Evolutionary conservation across 2,329 filamentous ascomycete genomes (phyloP).

Genomic region (Colletotrichum sp.): DNA sequence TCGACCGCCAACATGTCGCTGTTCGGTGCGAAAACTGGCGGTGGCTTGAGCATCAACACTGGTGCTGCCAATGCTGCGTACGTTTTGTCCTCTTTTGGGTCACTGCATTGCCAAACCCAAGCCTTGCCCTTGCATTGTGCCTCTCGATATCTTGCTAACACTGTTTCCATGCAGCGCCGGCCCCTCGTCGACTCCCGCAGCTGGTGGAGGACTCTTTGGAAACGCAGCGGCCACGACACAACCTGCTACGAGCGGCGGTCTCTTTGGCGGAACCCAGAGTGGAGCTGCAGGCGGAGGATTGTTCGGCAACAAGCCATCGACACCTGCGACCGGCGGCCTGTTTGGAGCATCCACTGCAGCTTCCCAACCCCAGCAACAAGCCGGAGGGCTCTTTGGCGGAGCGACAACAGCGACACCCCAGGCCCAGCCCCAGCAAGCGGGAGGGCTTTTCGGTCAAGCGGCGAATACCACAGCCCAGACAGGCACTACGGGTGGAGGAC

Average conservation of each 20-base stretch:
- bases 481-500: constrained; percentile 17
- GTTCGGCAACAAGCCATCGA: constrained; percentile 2
- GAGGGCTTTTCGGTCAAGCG: background rate
- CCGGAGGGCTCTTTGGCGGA: constrained; percentile 16
- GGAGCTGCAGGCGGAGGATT: constrained; percentile 6
- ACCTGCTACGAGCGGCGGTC: constrained; percentile 17
- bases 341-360: constrained; percentile 30
- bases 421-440: background rate
- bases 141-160: background rate
- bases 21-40: constrained; percentile 32
- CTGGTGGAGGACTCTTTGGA: constrained; percentile 15
- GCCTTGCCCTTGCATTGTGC: too few species aligned
- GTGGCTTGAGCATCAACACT: constrained; percentile 68
- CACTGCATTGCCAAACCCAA: background rate
- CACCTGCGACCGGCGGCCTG: constrained; percentile 40
- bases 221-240: background rate
- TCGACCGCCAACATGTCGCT: constrained; percentile 2
- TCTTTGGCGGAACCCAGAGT: constrained; percentile 18
- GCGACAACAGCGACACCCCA: background rate
- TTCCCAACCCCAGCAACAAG: constrained; percentile 29
- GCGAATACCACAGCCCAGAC: background rate
- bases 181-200: constrained; percentile 1
- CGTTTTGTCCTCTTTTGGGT: constrained; percentile 27
- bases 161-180: background rate
- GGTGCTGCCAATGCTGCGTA: constrained; percentile 62